These are phyloP conservation scores for Rhodotorula sp. DNA, from an alignment of 1,284 basidiomycete genomes.

Conservation along the genomic window DNA sequence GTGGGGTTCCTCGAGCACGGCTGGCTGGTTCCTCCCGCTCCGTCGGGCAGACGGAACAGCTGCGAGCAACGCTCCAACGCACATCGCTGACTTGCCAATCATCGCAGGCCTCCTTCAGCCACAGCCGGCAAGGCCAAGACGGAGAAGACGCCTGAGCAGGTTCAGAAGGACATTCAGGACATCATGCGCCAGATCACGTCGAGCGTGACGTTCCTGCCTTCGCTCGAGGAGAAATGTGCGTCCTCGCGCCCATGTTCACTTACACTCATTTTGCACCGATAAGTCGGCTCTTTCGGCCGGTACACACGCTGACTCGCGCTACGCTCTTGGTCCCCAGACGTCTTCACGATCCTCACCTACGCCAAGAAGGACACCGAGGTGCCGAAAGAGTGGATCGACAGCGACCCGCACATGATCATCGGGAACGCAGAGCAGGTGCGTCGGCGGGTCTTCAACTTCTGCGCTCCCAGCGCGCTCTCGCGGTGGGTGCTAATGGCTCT, in stretches of 20 bases:
- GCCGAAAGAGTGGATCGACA: conserved; percentile 91
- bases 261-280: not conserved
- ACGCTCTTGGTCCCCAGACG: conserved; percentile 50
- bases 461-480: not conserved
- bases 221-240: conserved; percentile 89
- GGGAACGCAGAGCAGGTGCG: conserved; percentile 94
- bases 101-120: conserved; percentile 54
- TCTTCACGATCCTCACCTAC: conserved; percentile 91
- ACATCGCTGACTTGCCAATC: conserved; percentile 49
- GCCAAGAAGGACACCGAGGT: conserved; percentile 79
- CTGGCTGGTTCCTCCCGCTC: too few relatives aligned
- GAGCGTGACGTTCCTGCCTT: conserved; percentile 90
- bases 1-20: not conserved
- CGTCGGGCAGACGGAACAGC: too few relatives aligned
- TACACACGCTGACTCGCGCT: not conserved
- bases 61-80: too few relatives aligned
- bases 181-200: conserved; percentile 99
- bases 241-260: conserved; percentile 48
- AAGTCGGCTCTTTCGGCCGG: not conserved
- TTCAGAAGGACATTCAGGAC: conserved; percentile 94
- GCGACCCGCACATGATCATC: conserved; percentile 91
- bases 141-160: conserved; percentile 74
- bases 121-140: conserved; percentile 36
- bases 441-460: conserved; percentile 3
- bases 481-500: fast-evolving